A percentile compares a stretch with the other conserved stretches of the same genome.
phyloP scores from a whole-genome alignment of 2,329 filamentous ascomycete species.

The Microdochium nivale region DNA sequence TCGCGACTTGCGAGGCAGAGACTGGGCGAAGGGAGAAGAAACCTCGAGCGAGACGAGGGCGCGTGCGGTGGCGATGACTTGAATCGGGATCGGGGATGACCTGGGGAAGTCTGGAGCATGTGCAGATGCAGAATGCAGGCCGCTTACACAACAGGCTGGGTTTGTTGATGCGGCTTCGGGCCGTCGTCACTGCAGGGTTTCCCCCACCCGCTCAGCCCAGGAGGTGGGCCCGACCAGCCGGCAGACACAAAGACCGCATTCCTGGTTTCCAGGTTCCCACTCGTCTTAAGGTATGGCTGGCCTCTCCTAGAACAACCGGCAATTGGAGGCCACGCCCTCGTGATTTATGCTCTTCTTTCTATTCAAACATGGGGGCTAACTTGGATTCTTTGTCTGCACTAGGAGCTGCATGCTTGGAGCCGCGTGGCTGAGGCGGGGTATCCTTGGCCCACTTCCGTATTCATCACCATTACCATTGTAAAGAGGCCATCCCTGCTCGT shows the following conservation, averaged over 20 bases:
- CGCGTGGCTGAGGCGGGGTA: not conserved
- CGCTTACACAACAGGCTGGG: not conserved
- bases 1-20: too few relatives aligned
- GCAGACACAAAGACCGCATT: not conserved
- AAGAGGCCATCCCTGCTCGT: not conserved
- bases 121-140: not conserved
- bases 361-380: not conserved
- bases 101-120: not conserved
- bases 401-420: not conserved
- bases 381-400: not conserved
- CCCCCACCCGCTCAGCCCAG: not conserved
- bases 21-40: too few relatives aligned
- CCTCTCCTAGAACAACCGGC: not conserved
- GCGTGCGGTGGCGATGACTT: too few relatives aligned
- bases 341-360: not conserved
- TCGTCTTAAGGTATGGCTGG: too few relatives aligned
- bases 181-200: not conserved
- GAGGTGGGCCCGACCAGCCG: not conserved
- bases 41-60: too few relatives aligned
- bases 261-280: not conserved
- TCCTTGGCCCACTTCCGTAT: not conserved
- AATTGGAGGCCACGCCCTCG: not conserved
- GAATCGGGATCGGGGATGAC: too few relatives aligned
- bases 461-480: not conserved
- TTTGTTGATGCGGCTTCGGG: not conserved